Evolutionary conservation across 2,329 filamentous ascomycete species (phyloP).

Genomic region (Botrytis hyacinthi): DNA sequence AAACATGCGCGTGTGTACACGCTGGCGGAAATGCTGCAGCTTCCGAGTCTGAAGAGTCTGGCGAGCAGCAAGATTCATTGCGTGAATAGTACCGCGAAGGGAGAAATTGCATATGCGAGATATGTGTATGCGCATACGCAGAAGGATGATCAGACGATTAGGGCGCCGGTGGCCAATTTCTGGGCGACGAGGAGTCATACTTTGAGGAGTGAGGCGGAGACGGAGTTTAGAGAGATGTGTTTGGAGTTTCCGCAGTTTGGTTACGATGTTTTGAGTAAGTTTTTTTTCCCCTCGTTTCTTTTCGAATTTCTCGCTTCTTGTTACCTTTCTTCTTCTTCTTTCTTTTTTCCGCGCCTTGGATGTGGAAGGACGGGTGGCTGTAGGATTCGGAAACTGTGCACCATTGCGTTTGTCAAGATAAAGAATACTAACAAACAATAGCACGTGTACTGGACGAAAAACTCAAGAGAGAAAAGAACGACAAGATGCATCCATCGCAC

Average conservation of each 20-base stretch:
- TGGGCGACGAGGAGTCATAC: slow-evolving; percentile 82
- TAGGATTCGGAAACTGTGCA: background rate
- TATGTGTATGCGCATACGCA: slow-evolving; percentile 81
- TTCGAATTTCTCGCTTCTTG: background rate
- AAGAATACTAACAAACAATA: slow-evolving; percentile 37
- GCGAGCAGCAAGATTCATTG: slow-evolving; percentile 90
- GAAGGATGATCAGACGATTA: slow-evolving; percentile 67
- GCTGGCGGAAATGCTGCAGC: slow-evolving; percentile 73
- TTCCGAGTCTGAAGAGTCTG: slow-evolving; percentile 67
- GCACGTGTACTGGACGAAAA: slow-evolving; percentile 65
- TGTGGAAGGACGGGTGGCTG: background rate
- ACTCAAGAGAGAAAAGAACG: slow-evolving; percentile 60
- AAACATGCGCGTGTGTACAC: slow-evolving; percentile 90
- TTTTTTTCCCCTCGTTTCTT: background rate
- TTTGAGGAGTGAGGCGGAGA: slow-evolving; percentile 79
- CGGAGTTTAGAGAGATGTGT: slow-evolving; percentile 81
- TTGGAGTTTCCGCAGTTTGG: slow-evolving; percentile 88
- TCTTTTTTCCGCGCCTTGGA: background rate
- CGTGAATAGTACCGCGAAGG: slow-evolving; percentile 81
- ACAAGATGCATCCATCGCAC: slow-evolving; percentile 50
- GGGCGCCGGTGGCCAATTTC: slow-evolving; percentile 83
- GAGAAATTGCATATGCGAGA: slow-evolving; percentile 87
- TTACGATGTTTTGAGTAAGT: slow-evolving; percentile 83
- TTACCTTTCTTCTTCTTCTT: background rate
- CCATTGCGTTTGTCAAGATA: background rate